Evolutionary conservation across 805 yeast genomes (phyloP).

Genomic region (Candida michaelii): DNA sequence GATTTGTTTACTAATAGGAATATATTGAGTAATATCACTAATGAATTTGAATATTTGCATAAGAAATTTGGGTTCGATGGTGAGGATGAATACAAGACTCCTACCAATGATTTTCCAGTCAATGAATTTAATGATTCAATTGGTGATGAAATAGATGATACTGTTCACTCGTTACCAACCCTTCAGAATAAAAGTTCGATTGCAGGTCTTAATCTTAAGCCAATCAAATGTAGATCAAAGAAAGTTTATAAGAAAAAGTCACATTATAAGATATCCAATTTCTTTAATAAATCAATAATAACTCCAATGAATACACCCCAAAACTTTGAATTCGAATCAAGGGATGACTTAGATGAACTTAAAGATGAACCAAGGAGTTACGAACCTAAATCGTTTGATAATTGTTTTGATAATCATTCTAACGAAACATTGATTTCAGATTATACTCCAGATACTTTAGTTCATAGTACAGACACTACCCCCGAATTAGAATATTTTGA

Average conservation of each 20-base stretch:
- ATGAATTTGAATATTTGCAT: constrained; percentile 29
- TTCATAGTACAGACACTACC: constrained; percentile 14
- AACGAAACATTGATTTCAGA: constrained; percentile 1
- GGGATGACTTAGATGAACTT: no score
- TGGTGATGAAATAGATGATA: no score
- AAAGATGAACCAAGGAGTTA: constrained; percentile 1
- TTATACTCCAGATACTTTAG: constrained; percentile 5
- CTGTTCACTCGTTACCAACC: no score
- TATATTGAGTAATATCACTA: constrained; percentile 26
- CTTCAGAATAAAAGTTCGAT: constrained; percentile 25
- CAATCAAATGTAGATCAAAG: constrained; percentile 34
- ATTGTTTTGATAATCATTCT: background rate
- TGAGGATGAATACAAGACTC: background rate
- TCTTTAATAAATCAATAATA: constrained; percentile 29
- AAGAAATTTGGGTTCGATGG: constrained; percentile 13
- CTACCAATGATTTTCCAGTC: no score
- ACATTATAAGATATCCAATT: constrained; percentile 37
- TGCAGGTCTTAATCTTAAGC: constrained; percentile 38
- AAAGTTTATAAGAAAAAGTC: constrained; percentile 41
- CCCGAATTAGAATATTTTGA: constrained; percentile 11
- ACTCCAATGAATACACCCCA: constrained; percentile 4
- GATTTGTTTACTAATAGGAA: constrained; percentile 33
- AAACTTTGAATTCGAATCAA: background rate
- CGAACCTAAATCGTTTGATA: background rate
- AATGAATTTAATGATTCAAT: no score